Base-by-base conservation (phyloP, 225 moss, liverwort and hornwort species). In the Asterella californica region DNA sequence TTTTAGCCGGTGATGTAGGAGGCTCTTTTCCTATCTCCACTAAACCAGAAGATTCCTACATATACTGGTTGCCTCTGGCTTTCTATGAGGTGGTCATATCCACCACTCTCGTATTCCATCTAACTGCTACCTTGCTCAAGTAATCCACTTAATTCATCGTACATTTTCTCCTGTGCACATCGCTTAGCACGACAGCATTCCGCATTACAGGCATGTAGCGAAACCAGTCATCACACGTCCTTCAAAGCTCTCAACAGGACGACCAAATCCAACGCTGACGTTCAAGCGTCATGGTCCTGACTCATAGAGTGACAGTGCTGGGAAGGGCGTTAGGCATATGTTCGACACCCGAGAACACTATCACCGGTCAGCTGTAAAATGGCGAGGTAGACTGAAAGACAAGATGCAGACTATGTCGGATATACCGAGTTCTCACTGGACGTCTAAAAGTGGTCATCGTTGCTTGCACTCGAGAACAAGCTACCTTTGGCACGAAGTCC, bases 41-140 rank as follows among this genome's bases (percentile, higher is more conserved):
- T 22, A 59, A 15, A 18, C 1, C 61, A 22, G 60, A 61, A 71
- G 22, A 60, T 37, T 61, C 36, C 9, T 33, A 36, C 33, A 25
- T 19, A 38, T 22, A 33, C 37, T 17, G 6, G 24, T 18, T 52
- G 46, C 19, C 11, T 48, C 25, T 52, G 76, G 25, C 61, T 15
- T 53, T 34, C 38, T 33, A 38, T 25, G 14, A 24, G 15, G 32
- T 22, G 59, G 24, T 33, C 42, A 61, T 22, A 76, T 76, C 59
- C 57, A 42, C 52, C 32, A 74, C 19, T 74, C 52, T 49, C 74
- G 30, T 27, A 48, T 52, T 17, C 55, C 75, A 61, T 38, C 76
- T 61, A n/a, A 60, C 22, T 22, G 4, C 42, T 76, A 61, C 76
- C 55, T 59, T 60, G 60, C 61, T 37, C 76, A 61, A 17, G 46